These are phyloP conservation scores for Candolleomyces aberdarensis DNA, from an alignment of 768 basidiomycete species.

Conservation along the genomic window DNA sequence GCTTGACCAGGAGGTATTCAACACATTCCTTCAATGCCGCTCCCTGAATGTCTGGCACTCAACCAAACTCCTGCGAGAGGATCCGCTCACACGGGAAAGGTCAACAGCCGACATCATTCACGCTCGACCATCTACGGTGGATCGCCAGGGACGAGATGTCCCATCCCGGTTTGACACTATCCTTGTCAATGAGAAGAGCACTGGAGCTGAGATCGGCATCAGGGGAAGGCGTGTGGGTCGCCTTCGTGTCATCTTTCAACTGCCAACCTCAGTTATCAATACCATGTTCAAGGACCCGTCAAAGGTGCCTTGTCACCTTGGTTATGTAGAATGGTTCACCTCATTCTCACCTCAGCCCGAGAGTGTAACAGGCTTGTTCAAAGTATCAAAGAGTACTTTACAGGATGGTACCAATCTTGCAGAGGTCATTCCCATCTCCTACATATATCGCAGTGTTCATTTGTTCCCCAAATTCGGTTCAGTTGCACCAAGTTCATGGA, in stretches of 20 bases:
- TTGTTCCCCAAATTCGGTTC: slow-evolving; percentile 28
- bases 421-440: slow-evolving; percentile 21
- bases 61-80: slow-evolving; percentile 3
- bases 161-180: slow-evolving; percentile 32
- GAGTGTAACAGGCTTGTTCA: slow-evolving; percentile 20
- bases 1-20: slow-evolving; percentile 11
- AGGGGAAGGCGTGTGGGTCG: slow-evolving; percentile 9
- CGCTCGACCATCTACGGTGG: slow-evolving; percentile 11
- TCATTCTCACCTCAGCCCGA: slow-evolving; percentile 14
- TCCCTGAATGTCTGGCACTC: slow-evolving; percentile 25
- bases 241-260: slow-evolving; percentile 9
- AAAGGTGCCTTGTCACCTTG: slow-evolving; percentile 4
- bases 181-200: slow-evolving; percentile 6
- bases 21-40: slow-evolving; percentile 19
- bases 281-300: not conserved
- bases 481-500: slow-evolving; percentile 26
- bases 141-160: slow-evolving; percentile 11
- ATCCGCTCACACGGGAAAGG: slow-evolving; percentile 2
- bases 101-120: slow-evolving; percentile 26
- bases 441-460: slow-evolving; percentile 25
- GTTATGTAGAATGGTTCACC: slow-evolving; percentile 21
- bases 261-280: not conserved
- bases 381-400: slow-evolving; percentile 10
- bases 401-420: not conserved
- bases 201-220: not conserved